These are phyloP conservation scores for Nevesoporus exiguus DNA, from an alignment of 768 basidiomycete genomes.

Conservation along the genomic window DNA sequence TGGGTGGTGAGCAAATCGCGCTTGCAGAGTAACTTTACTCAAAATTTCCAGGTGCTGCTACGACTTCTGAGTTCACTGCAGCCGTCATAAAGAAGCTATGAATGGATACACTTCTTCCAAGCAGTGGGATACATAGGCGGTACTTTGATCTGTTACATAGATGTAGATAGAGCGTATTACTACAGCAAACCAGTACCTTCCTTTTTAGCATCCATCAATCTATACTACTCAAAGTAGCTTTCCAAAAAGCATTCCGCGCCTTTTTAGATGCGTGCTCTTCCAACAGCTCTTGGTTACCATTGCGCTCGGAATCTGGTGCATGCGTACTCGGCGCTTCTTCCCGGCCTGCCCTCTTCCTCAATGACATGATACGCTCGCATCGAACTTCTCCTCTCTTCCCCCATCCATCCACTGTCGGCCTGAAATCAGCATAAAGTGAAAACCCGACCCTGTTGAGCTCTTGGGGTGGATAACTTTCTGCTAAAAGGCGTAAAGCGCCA, in stretches of 20 bases:
- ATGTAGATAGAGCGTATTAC: conserved; percentile 21
- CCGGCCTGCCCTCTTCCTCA: conserved; percentile 42
- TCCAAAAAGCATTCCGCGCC: conserved; percentile 28
- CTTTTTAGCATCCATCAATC: conserved; percentile 8
- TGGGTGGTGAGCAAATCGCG: conserved; percentile 68
- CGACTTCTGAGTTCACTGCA: conserved; percentile 92
- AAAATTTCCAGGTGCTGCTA: conserved; percentile 61
- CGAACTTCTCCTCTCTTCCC: conserved; percentile 75
- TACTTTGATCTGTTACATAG: conserved; percentile 20
- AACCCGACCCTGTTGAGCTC: conserved; percentile 70
- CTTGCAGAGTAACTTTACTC: conserved; percentile 1
- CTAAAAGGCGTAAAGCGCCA: conserved; percentile 72
- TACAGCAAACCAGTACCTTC: conserved; percentile 16
- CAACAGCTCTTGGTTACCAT: conserved; percentile 1
- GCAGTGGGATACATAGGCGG: neutral
- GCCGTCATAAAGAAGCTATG: conserved; percentile 84
- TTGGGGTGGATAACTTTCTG: conserved; percentile 51
- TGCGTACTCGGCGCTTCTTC: conserved; percentile 14
- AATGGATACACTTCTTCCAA: conserved; percentile 7
- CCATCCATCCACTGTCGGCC: conserved; percentile 81
- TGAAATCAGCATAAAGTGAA: conserved; percentile 81
- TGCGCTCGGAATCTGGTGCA: neutral
- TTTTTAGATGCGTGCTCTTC: conserved; percentile 41
- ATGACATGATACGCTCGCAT: conserved; percentile 62
- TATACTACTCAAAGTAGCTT: conserved; percentile 5